Evolutionary conservation across 1,139 yeast species (phyloP).

Genomic region (Pichia sp.): DNA sequence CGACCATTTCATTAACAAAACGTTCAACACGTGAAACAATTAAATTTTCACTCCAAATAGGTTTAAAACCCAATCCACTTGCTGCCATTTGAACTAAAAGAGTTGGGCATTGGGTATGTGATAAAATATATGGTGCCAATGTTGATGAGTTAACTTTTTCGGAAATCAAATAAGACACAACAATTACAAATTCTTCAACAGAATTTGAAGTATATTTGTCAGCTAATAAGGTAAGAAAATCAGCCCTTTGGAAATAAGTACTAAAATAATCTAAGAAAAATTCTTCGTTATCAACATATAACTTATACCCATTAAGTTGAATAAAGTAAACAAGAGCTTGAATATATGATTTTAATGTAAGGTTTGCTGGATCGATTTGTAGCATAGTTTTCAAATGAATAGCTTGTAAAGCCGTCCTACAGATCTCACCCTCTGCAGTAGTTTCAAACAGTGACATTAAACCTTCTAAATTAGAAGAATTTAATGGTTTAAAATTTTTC

Average conservation of each 20-base stretch:
- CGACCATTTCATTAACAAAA: conserved; percentile 27
- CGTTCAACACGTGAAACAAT: conserved; percentile 17
- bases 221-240: conserved; percentile 14
- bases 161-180: conserved; percentile 14
- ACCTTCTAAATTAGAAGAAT: conserved; percentile 25
- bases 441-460: conserved; percentile 45
- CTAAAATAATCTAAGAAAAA: conserved; percentile 31
- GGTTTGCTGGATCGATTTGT: conserved; percentile 26
- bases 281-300: conserved; percentile 34
- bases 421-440: conserved; percentile 54
- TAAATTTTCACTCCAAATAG: conserved; percentile 19
- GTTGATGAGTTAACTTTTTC: conserved; percentile 8
- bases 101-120: conserved; percentile 17
- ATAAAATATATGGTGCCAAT: conserved; percentile 15
- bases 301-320: conserved; percentile 35
- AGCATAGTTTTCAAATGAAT: conserved; percentile 42
- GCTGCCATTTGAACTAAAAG: conserved; percentile 29
- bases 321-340: conserved; percentile 36
- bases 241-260: conserved; percentile 16
- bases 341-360: conserved; percentile 28
- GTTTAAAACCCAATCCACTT: conserved; percentile 15
- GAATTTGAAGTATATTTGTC: conserved; percentile 7
- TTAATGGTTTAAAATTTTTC: conserved; percentile 29
- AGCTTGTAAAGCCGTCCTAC: conserved; percentile 45
- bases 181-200: conserved; percentile 18